Evolutionary conservation across 139 green algal species (phyloP), one percentile per base, ranked within the genome.

Genomic region (Coelastrella sp.): DNA sequence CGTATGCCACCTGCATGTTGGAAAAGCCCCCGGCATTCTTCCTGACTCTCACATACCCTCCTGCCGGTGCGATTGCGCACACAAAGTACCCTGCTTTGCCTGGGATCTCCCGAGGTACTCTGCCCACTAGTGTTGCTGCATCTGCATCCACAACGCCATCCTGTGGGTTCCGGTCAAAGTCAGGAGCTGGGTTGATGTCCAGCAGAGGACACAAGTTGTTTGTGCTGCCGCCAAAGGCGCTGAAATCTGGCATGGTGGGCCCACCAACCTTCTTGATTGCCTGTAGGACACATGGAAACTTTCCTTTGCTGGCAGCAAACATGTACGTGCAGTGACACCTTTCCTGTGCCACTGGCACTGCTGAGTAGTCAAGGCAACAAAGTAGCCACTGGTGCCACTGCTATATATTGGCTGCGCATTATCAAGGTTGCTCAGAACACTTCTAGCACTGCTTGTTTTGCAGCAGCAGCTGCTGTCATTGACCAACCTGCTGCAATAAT

Each of bases 161-260:
- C 22, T 87, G 78, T 4, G 88, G 88, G 80, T 88, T 91, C 6
- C 15, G 56, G 68, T 91, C 88, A 78, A 89, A 86, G 81, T 91
- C 88, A 20, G 17, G 11, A n/a, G 70, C 70, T 68, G 80, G 66
- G 66, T 91, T 91, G 81, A 91, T 91, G 81, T 91, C 88, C 10
- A 91, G 81, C 81, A 91, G 27, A 6, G 68, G 58, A 70, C 88
- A 91, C 58, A 84, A 84, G 70, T 84, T 78, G 80, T 83, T 88
- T 24, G 68, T 84, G 70, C 61, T 85, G 88, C 88, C 88, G 14
- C n/a, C 80, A 27, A 88, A 88, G 8, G 88, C 65, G 6, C 63
- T 59, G 70, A 91, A 91, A 27, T 91, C 88, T 8, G 88, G 88
- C 78, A 86, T 91, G 24, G 88, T 91, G 8, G 88, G 80, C 15